Conservation (phyloP, 2,329 filamentous ascomycete species). For the Aspergillus sp. region DNA sequence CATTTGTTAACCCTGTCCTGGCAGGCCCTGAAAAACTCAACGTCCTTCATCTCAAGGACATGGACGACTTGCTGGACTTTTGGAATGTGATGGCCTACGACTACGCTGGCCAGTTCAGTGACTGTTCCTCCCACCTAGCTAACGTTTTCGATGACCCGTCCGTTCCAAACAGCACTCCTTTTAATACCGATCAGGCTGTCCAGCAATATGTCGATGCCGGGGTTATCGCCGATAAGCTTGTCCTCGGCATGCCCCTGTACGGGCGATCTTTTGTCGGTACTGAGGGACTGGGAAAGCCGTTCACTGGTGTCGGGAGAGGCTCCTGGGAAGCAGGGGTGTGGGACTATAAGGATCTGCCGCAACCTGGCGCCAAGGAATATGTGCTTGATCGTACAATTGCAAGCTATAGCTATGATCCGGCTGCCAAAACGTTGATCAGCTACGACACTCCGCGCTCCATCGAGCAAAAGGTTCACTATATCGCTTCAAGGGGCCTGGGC, state of each 20-base stretch:
- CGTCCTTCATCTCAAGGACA: neutral
- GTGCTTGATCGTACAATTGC: too few species aligned
- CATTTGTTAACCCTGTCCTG: too few species aligned
- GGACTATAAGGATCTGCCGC: slow-evolving; percentile 82
- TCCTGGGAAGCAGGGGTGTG: slow-evolving; percentile 84
- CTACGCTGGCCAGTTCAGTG: slow-evolving; percentile 64
- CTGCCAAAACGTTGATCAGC: too few species aligned
- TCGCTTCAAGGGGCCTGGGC: too few species aligned
- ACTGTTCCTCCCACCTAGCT: slow-evolving; percentile 26
- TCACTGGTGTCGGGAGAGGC: slow-evolving; percentile 67
- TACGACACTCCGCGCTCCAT: too few species aligned
- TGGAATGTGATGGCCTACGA: slow-evolving; percentile 77
- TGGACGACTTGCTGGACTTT: slow-evolving; percentile 46
- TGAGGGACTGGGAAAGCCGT: slow-evolving; percentile 70
- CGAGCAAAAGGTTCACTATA: too few species aligned
- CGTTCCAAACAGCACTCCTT: too few species aligned
- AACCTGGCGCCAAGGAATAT: too few species aligned
- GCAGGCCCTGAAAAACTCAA: neutral
- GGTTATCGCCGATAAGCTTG: slow-evolving; percentile 69
- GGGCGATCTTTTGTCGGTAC: slow-evolving; percentile 82
- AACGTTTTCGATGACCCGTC: too few species aligned
- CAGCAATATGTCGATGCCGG: too few species aligned
- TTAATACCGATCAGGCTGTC: too few species aligned
- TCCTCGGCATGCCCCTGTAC: slow-evolving; percentile 92
- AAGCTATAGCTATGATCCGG: too few species aligned